Evolutionary conservation across 768 basidiomycete genomes (phyloP).

Genomic region (Melanogaster broomeanus): DNA sequence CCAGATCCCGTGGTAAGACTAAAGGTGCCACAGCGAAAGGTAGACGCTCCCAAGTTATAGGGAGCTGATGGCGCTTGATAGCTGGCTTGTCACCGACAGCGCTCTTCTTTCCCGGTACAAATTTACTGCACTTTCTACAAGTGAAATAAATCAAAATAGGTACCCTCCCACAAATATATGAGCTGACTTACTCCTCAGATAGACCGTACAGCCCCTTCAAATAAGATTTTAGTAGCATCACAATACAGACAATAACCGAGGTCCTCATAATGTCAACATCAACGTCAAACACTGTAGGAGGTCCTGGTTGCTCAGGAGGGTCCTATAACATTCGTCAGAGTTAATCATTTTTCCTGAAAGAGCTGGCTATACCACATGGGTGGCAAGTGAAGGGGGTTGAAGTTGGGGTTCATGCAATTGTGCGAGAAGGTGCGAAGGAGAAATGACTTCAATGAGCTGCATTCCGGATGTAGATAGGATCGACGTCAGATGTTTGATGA

Average conservation of each 20-base stretch:
- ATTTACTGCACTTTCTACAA: slow-evolving; percentile 89
- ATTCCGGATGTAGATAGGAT: slow-evolving; percentile 79
- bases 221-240: slow-evolving; percentile 85
- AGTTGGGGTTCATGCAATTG: slow-evolving; percentile 48
- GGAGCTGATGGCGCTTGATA: slow-evolving; percentile 56
- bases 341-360: neutral
- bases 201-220: slow-evolving; percentile 82
- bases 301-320: neutral
- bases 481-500: slow-evolving; percentile 77
- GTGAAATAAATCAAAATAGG: neutral
- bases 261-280: slow-evolving; percentile 49
- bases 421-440: slow-evolving; percentile 68
- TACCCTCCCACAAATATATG: neutral
- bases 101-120: slow-evolving; percentile 85
- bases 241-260: slow-evolving; percentile 79
- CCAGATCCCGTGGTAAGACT: slow-evolving; percentile 60
- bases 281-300: slow-evolving; percentile 7
- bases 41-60: slow-evolving; percentile 73
- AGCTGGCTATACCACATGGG: slow-evolving; percentile 5
- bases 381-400: neutral
- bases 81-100: slow-evolving; percentile 85
- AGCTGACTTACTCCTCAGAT: slow-evolving; percentile 79
- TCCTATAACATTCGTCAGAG: slow-evolving; percentile 3
- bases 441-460: slow-evolving; percentile 75
- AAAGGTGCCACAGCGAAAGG: slow-evolving; percentile 66